Conservation (phyloP, 73 alveolate genomes). For the Paramecium primaurelia region DNA sequence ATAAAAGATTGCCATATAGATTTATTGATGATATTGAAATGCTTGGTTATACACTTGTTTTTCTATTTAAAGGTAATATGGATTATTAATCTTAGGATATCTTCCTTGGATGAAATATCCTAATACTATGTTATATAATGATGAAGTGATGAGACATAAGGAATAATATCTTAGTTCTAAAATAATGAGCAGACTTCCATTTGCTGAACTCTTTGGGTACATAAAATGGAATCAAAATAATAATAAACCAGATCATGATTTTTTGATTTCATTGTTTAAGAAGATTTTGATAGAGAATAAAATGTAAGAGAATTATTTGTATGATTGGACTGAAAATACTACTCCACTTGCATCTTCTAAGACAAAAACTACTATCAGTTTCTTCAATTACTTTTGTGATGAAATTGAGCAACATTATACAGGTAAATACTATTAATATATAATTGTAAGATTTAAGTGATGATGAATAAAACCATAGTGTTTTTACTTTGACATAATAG, state of each 20-base stretch:
- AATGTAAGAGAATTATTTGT: not conserved
- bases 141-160: not conserved
- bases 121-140: not conserved
- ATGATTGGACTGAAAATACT: not conserved
- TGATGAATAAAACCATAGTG: not conserved
- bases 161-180: not conserved
- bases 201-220: conserved; percentile 23
- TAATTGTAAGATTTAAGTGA: not conserved
- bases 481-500: not conserved
- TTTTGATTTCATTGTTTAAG: not conserved
- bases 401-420: not conserved
- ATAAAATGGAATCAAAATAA: not conserved
- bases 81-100: not conserved
- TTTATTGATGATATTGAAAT: conserved; percentile 37
- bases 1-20: not conserved
- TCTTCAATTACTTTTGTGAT: not conserved
- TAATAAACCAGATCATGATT: conserved; percentile 27
- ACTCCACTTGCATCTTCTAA: not conserved
- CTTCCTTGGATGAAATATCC: not conserved
- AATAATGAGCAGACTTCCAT: not conserved
- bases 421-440: not conserved
- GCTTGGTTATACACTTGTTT: conserved; percentile 3
- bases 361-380: not conserved
- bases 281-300: not conserved
- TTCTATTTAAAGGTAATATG: not conserved